Base-by-base conservation (phyloP, 2,329 filamentous ascomycete species). In the Sordariomycetes sp. region DNA sequence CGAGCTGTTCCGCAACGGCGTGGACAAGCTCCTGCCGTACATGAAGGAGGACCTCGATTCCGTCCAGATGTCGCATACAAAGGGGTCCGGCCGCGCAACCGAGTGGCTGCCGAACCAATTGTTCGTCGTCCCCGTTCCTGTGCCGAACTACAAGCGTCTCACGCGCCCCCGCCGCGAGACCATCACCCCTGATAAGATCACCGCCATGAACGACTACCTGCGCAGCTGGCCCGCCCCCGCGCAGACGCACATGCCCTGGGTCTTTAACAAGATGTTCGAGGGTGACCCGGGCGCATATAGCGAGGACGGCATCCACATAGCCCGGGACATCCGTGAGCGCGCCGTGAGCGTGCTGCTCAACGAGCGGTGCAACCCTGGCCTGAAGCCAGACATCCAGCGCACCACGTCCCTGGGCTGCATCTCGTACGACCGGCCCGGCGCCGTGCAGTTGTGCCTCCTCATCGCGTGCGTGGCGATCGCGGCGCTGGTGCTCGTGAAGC, bases 271-370 rank as follows among this genome's bases (percentile, higher is more conserved):
- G 24, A 81, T 85, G 77, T 74, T 72, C 18, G 67, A 69, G n/a
- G 68, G 50, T 32, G 55, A 52, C 14, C 54, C 53, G 16, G 53
- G 54, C 32, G 66, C 70, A 32, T 76, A 76, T 46, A 69, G 74
- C 57, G 71, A 73, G 51, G 74, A 73, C 61, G 76, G 77, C 3
- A 61, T 80, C 28, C 75, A 78, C 65, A 69, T 79, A 8, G 65
- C 71, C 18, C 67, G 73, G 28, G 67, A 68, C 34, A 70, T 80
- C 18, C 72, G 74, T 1, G 66, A 67, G 52, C 66, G 68, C 55
- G 75, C 76, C 65, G 73, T 75, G 6, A 74, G 80, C 62, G 68
- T 82, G 12, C 62, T 83, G 0, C 71, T 85, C 50, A 81, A 80
- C 61, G 65, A 76, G 20, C 75, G 79, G 54, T 85, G 82, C 66